Conservation (phyloP, 2,329 filamentous ascomycete genomes). For the Leptographium radiaticola region DNA sequence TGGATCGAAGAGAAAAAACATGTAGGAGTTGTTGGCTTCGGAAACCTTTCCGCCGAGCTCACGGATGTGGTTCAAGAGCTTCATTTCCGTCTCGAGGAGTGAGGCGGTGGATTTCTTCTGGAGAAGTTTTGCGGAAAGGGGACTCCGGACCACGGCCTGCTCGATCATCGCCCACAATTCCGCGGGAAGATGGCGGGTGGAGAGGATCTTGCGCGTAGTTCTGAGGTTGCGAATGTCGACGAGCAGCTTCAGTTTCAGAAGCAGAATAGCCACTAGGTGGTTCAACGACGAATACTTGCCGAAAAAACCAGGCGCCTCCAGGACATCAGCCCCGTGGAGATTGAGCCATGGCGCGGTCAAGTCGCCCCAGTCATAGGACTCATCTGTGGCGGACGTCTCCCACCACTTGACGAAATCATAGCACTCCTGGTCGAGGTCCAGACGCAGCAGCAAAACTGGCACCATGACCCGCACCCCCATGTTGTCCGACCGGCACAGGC, state of each 20-base stretch:
- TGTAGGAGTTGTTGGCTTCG: not conserved
- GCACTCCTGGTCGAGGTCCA: constrained; percentile 20
- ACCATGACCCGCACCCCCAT: constrained; percentile 7
- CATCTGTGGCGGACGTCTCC: constrained; percentile 11
- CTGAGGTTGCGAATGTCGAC: constrained; percentile 15
- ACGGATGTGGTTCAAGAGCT: not conserved
- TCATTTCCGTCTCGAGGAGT: not conserved
- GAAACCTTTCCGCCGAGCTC: not conserved
- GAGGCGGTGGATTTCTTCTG: not conserved
- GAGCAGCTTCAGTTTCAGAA: constrained; percentile 17
- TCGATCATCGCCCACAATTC: constrained; percentile 13
- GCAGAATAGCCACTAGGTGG: constrained; percentile 8
- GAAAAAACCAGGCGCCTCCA: not conserved
- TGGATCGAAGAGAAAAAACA: not conserved
- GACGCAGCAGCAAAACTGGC: constrained; percentile 14
- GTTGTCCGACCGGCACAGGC: constrained; percentile 6
- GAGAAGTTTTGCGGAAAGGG: constrained; percentile 11
- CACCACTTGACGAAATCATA: constrained; percentile 37
- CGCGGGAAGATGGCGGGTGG: constrained; percentile 7
- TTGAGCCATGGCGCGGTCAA: constrained; percentile 20
- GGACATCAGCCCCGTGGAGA: constrained; percentile 12
- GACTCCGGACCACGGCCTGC: constrained; percentile 12
- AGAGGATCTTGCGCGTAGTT: constrained; percentile 11
- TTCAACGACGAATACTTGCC: not conserved
- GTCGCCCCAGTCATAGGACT: constrained; percentile 24